Conservation (phyloP, 2,329 filamentous ascomycete species). For the Aureobasidium musti region DNA sequence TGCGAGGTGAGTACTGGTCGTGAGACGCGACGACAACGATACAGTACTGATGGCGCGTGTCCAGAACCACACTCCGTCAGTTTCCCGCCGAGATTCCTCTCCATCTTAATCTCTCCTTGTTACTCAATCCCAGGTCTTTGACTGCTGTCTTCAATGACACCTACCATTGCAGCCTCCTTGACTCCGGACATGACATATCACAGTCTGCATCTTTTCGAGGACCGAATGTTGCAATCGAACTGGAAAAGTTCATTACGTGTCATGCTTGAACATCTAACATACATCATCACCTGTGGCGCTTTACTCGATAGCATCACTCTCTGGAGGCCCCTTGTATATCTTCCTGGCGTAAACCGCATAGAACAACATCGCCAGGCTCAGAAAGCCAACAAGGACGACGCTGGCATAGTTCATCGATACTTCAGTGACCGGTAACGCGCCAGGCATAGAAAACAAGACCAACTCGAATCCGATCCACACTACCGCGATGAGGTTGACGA, state of each 20-base stretch:
- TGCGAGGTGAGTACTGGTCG: neutral
- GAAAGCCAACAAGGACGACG: conserved; percentile 70
- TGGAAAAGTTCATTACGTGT: neutral
- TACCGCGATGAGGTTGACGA: conserved; percentile 37
- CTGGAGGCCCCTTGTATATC: conserved; percentile 6
- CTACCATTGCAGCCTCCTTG: neutral
- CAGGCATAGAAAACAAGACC: conserved; percentile 56
- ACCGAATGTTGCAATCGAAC: neutral
- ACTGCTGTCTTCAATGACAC: neutral
- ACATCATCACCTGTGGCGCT: neutral
- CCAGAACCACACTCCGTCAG: neutral
- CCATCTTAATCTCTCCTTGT: neutral
- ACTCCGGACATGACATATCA: no score
- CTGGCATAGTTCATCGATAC: conserved; percentile 61
- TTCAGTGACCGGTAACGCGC: conserved; percentile 55
- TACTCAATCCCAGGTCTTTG: neutral
- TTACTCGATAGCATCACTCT: conserved; percentile 25
- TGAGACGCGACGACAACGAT: neutral
- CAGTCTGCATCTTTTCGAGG: no score
- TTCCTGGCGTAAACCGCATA: conserved; percentile 69
- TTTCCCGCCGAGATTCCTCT: neutral
- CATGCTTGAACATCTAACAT: neutral
- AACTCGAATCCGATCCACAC: conserved; percentile 38
- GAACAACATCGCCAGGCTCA: conserved; percentile 62
- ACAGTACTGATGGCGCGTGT: neutral